Evolutionary conservation across 2,329 filamentous ascomycete genomes (phyloP).

Genomic region (Colletotrichum cereale): DNA sequence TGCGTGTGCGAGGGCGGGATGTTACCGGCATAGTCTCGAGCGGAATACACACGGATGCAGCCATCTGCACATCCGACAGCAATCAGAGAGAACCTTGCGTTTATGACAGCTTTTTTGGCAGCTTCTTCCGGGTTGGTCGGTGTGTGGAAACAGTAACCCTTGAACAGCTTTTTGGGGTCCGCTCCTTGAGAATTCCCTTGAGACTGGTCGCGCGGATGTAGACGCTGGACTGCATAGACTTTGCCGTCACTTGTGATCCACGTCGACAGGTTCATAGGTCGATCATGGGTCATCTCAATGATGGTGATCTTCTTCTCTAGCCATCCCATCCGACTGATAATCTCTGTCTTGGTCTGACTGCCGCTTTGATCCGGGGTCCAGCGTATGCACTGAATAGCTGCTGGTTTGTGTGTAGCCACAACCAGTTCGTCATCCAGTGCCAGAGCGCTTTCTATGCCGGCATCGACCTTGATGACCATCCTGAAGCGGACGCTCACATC

Average conservation of each 20-base stretch:
- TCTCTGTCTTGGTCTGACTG: constrained; percentile 89
- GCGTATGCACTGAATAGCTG: constrained; percentile 95
- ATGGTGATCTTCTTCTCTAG: constrained; percentile 82
- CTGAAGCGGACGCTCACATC: constrained; percentile 93
- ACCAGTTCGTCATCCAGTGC: constrained; percentile 93
- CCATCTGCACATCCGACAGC: constrained; percentile 87
- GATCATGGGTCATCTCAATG: constrained; percentile 89
- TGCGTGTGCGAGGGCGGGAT: constrained; percentile 89
- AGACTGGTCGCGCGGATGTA: constrained; percentile 55
- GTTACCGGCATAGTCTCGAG: constrained; percentile 92
- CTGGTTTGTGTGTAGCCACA: constrained; percentile 90
- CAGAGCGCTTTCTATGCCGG: constrained; percentile 88
- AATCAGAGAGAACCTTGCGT: constrained; percentile 93
- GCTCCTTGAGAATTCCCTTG: constrained; percentile 5
- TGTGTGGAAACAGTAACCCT: constrained; percentile 89
- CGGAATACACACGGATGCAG: constrained; percentile 88
- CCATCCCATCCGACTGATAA: constrained; percentile 89
- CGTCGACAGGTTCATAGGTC: constrained; percentile 94
- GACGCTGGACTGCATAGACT: constrained; percentile 90
- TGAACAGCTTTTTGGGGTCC: constrained; percentile 78
- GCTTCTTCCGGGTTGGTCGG: constrained; percentile 70
- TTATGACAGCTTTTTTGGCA: constrained; percentile 84
- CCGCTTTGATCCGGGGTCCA: constrained; percentile 89
- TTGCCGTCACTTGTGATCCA: constrained; percentile 92
- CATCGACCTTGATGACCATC: constrained; percentile 98